These are phyloP conservation scores for Dimocarpus longan DNA, from an alignment of 345 rosid genomes.

Conservation along the genomic window DNA sequence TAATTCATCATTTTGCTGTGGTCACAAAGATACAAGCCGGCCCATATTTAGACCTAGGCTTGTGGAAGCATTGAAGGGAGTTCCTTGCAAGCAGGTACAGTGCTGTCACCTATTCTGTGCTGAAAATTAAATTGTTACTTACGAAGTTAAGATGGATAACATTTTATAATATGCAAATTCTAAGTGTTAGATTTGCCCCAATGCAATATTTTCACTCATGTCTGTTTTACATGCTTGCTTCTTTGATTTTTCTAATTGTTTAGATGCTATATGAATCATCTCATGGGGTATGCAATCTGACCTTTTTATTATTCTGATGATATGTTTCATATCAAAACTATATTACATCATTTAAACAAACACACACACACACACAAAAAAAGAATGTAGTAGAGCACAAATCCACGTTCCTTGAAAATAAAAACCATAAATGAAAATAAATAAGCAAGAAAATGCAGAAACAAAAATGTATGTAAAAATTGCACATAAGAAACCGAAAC, in stretches of 20 bases:
- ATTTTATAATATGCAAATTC: background rate
- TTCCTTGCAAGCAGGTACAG: slow-evolving; percentile 83
- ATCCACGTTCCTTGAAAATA: too few species aligned
- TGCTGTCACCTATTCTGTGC: background rate
- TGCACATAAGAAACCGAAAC: too few species aligned
- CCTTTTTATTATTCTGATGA: too few species aligned
- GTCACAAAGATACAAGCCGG: slow-evolving; percentile 72
- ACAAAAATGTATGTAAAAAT: too few species aligned
- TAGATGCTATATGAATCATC: background rate
- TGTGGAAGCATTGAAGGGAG: slow-evolving; percentile 78
- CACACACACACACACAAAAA: too few species aligned
- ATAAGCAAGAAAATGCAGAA: too few species aligned
- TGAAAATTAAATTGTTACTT: background rate
- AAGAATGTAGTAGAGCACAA: too few species aligned
- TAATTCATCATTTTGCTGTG: slow-evolving; percentile 90
- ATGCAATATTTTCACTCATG: background rate
- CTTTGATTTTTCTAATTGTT: background rate
- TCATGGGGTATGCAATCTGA: background rate
- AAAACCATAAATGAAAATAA: too few species aligned
- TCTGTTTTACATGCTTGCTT: background rate
- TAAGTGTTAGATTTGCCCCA: background rate
- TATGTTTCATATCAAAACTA: background rate
- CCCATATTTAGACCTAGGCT: slow-evolving; percentile 86
- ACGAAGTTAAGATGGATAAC: background rate
- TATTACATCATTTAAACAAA: too few species aligned